Percentiles rank a stretch among this genome's conserved stretches.
These are phyloP conservation scores for Lasiosphaeris hirsuta DNA, from an alignment of 495 filamentous ascomycete species.

Conservation along the genomic window DNA sequence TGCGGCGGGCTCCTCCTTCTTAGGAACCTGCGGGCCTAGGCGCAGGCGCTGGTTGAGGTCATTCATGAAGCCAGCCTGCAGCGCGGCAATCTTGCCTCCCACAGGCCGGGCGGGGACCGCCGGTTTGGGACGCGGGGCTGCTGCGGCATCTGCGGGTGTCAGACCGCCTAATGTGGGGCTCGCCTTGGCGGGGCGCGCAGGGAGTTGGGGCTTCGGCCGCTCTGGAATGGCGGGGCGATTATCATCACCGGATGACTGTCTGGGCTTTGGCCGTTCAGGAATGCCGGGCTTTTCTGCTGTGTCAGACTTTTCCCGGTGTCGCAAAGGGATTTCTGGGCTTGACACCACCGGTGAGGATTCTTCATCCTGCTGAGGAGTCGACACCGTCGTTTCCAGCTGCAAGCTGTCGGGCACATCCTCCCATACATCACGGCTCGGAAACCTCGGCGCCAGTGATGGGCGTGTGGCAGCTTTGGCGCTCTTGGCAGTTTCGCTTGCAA, in stretches of 20 bases:
- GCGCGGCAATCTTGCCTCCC: conserved; percentile 81
- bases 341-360: conserved; percentile 23
- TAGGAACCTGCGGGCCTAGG: conserved; percentile 68
- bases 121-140: conserved; percentile 63
- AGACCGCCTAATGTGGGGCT: conserved; percentile 27
- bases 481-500: conserved; percentile 46
- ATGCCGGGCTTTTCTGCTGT: conserved; percentile 39
- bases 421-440: conserved; percentile 95
- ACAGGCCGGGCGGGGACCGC: conserved; percentile 74
- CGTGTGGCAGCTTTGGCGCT: too few species aligned
- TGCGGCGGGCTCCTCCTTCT: conserved; percentile 58
- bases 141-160: conserved; percentile 41
- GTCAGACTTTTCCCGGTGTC: conserved; percentile 22
- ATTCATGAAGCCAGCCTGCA: conserved; percentile 85
- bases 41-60: conserved; percentile 84
- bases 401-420: conserved; percentile 88
- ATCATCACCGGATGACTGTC: conserved; percentile 43
- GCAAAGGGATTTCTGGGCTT: conserved; percentile 30
- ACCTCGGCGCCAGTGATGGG: conserved; percentile 59
- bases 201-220: conserved; percentile 78
- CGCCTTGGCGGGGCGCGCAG: conserved; percentile 63
- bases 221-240: conserved; percentile 46
- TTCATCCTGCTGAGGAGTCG: conserved; percentile 53
- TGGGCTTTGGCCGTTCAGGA: conserved; percentile 40
- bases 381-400: conserved; percentile 75